These are phyloP conservation scores for Pseudofabraea citricarpa DNA, from an alignment of 2,329 filamentous ascomycete species.

Conservation along the genomic window DNA sequence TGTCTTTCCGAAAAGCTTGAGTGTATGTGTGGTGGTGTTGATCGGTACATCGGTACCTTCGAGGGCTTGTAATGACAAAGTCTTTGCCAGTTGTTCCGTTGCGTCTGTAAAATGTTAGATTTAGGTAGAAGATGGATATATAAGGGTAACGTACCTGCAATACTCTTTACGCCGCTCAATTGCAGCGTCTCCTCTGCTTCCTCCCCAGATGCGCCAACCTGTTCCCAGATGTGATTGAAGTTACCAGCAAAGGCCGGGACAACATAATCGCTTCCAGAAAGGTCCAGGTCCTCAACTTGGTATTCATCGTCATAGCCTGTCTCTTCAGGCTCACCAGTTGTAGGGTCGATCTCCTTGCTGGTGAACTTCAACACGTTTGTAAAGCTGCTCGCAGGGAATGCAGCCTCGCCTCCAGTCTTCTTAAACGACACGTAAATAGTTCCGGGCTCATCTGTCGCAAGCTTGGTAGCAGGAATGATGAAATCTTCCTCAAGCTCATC, in stretches of 20 bases:
- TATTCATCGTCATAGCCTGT: slow-evolving; percentile 96
- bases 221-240: slow-evolving; percentile 95
- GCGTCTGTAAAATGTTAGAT: slow-evolving; percentile 59
- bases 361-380: slow-evolving; percentile 95
- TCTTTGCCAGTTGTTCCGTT: slow-evolving; percentile 82
- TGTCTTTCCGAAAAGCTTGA: slow-evolving; percentile 95
- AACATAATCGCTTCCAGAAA: slow-evolving; percentile 89
- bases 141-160: slow-evolving; percentile 60
- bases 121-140: slow-evolving; percentile 4
- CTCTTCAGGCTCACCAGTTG: slow-evolving; percentile 88
- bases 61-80: slow-evolving; percentile 84
- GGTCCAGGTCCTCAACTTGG: slow-evolving; percentile 88
- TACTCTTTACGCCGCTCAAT: slow-evolving; percentile 82
- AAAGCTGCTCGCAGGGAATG: slow-evolving; percentile 77
- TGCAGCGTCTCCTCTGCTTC: slow-evolving; percentile 89
- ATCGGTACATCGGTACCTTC: slow-evolving; percentile 91
- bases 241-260: slow-evolving; percentile 89
- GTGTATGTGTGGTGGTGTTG: slow-evolving; percentile 83
- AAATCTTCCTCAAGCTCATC: slow-evolving; percentile 88
- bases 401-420: slow-evolving; percentile 68
- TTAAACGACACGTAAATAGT: slow-evolving; percentile 95
- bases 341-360: slow-evolving; percentile 95
- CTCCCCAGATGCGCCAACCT: slow-evolving; percentile 82
- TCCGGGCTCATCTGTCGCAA: slow-evolving; percentile 80
- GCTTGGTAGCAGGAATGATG: slow-evolving; percentile 81